Evolutionary conservation across 2,329 filamentous ascomycete genomes (phyloP).

Genomic region (Monilinia fructicola): DNA sequence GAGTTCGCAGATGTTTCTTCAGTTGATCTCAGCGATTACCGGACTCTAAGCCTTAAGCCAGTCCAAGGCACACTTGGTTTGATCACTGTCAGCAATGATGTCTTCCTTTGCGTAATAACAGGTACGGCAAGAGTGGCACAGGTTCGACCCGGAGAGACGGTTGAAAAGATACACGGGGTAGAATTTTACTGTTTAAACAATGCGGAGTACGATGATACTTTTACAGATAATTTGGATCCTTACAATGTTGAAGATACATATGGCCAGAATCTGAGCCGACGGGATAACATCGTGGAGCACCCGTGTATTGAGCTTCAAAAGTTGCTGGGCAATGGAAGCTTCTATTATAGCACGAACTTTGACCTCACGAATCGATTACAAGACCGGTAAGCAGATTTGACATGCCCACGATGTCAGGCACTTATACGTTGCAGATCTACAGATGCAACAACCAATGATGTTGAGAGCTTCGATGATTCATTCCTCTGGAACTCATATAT

Average conservation of each 20-base stretch:
- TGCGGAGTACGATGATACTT: conserved; percentile 78
- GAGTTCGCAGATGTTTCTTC: conserved; percentile 70
- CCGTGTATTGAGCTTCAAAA: conserved; percentile 90
- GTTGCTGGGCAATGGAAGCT: conserved; percentile 86
- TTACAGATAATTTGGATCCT: conserved; percentile 48
- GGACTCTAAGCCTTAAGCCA: conserved; percentile 68
- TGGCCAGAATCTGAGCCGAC: conserved; percentile 56
- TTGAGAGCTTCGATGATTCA: conserved; percentile 87
- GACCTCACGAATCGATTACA: conserved; percentile 92
- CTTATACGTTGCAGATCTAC: conserved; percentile 56
- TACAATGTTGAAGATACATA: conserved; percentile 43
- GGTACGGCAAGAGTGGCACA: conserved; percentile 75
- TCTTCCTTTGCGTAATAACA: conserved; percentile 89
- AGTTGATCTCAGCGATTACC: conserved; percentile 72
- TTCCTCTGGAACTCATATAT: conserved; percentile 99
- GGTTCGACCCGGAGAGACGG: conserved; percentile 81
- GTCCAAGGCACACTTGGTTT: conserved; percentile 86
- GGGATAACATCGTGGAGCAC: conserved; percentile 74
- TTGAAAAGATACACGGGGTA: conserved; percentile 81
- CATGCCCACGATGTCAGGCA: conserved; percentile 14
- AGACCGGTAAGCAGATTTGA: conserved; percentile 60
- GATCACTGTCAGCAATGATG: conserved; percentile 78
- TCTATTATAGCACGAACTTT: conserved; percentile 99
- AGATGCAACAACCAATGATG: conserved; percentile 77
- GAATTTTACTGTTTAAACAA: conserved; percentile 93